Evolutionary conservation across 2,329 filamentous ascomycete genomes (phyloP).

Genomic region (Thelonectria blattea): DNA sequence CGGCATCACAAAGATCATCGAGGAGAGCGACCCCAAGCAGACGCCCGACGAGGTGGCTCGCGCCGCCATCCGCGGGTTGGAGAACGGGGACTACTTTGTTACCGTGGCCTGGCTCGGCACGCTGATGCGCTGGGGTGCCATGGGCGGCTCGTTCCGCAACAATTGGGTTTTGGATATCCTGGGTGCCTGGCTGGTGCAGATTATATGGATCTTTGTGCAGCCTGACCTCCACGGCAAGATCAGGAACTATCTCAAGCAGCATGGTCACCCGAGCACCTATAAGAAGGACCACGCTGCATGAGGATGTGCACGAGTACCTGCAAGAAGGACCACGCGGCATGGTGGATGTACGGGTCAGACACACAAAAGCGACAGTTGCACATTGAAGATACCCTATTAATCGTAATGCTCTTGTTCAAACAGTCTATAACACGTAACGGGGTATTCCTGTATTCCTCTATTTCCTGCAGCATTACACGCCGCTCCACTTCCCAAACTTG

Average conservation of each 20-base stretch:
- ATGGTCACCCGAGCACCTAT: conserved; percentile 63
- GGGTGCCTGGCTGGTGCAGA: conserved; percentile 56
- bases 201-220: conserved; percentile 65
- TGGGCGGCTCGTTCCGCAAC: conserved; percentile 64
- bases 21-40: conserved; percentile 82
- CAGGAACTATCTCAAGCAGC: conserved; percentile 58
- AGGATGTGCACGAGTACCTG: conserved; percentile 50
- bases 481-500: conserved; percentile 70
- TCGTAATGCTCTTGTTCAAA: conserved; percentile 22
- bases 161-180: conserved; percentile 66
- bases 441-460: conserved; percentile 23
- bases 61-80: conserved; percentile 73
- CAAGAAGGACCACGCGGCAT: conserved; percentile 37
- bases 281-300: conserved; percentile 37
- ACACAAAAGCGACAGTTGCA: background rate
- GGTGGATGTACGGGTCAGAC: too few relatives aligned
- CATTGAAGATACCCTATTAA: conserved; percentile 26
- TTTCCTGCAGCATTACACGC: conserved; percentile 50
- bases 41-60: conserved; percentile 78
- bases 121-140: conserved; percentile 68
- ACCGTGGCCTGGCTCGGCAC: conserved; percentile 76
- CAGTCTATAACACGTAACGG: conserved; percentile 13
- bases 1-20: conserved; percentile 76
- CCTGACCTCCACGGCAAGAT: conserved; percentile 64
- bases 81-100: conserved; percentile 80